Conservation (phyloP, 192 early-diverging fungal species). For the Coemansia sp. region DNA sequence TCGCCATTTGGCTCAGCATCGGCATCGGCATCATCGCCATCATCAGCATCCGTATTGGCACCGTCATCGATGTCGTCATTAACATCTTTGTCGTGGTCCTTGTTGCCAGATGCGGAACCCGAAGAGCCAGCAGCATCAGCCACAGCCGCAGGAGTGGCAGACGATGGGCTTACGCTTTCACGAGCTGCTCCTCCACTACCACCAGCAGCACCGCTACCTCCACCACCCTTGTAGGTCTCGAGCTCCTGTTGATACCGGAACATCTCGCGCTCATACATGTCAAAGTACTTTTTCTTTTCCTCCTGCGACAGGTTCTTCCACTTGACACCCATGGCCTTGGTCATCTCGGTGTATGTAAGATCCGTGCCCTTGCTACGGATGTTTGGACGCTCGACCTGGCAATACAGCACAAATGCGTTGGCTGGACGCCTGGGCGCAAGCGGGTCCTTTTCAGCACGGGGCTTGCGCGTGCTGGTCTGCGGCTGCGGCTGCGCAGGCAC, state of each 20-base stretch:
- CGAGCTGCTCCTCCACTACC: not conserved
- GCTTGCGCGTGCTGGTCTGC: constrained; percentile 9
- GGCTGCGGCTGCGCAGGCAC: not conserved
- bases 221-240: constrained; percentile 34
- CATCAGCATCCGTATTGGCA: not conserved
- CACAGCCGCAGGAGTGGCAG: not conserved
- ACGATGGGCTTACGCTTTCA: not conserved
- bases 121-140: not conserved
- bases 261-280: constrained; percentile 53
- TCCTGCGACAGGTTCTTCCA: constrained; percentile 46
- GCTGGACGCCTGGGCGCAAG: constrained; percentile 53
- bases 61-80: not conserved
- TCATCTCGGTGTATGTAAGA: constrained; percentile 48
- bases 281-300: constrained; percentile 50
- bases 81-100: not conserved
- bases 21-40: not conserved
- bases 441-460: constrained; percentile 49
- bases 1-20: not conserved
- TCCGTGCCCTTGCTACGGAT: constrained; percentile 42
- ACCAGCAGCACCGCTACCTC: not conserved
- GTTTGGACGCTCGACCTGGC: constrained; percentile 50
- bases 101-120: no score
- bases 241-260: constrained; percentile 50
- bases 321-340: constrained; percentile 48
- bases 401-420: constrained; percentile 56